Percentiles rank a stretch among this genome's conserved stretches.
These are phyloP conservation scores for Pseudogymnoascus sp. DNA, from an alignment of 2,329 filamentous ascomycete species.

Conservation along the genomic window DNA sequence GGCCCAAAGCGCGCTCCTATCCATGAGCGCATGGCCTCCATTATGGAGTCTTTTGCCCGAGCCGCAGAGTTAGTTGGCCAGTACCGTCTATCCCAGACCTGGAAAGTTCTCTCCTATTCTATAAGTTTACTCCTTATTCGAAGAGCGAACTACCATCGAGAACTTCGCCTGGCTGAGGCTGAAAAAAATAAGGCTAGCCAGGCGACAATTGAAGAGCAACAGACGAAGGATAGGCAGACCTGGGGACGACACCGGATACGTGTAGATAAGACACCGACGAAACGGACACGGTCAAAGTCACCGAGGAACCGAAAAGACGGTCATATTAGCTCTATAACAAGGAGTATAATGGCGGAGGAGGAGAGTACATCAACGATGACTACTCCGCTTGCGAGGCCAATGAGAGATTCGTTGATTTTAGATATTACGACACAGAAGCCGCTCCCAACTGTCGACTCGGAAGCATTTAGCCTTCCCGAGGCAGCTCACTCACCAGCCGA, in stretches of 20 bases:
- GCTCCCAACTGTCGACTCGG: constrained; percentile 24
- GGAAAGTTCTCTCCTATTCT: constrained; percentile 51
- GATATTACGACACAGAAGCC: constrained; percentile 20
- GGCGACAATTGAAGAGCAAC: constrained; percentile 10
- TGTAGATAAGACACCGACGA: constrained; percentile 22
- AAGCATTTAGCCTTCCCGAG: constrained; percentile 23
- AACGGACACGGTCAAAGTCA: constrained; percentile 11
- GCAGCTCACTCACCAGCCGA: constrained; percentile 15
- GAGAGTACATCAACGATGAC: constrained; percentile 55
- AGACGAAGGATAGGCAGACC: constrained; percentile 8
- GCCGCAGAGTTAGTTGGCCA: constrained; percentile 48
- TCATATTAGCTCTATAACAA: constrained; percentile 15
- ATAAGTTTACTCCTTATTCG: constrained; percentile 44
- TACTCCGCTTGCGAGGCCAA: constrained; percentile 49
- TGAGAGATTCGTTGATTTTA: constrained; percentile 27
- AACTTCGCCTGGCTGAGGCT: constrained; percentile 34
- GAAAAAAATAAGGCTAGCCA: constrained; percentile 28
- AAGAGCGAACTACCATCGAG: constrained; percentile 49
- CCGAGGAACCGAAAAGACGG: constrained; percentile 12
- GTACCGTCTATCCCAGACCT: constrained; percentile 55
- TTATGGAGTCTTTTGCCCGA: constrained; percentile 48
- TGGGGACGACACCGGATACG: constrained; percentile 6
- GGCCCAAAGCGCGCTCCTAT: constrained; percentile 37
- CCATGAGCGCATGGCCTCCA: constrained; percentile 35
- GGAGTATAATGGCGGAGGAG: constrained; percentile 30